These are phyloP conservation scores for Danielia oregonensis DNA, from an alignment of 805 yeast species.

Conservation along the genomic window DNA sequence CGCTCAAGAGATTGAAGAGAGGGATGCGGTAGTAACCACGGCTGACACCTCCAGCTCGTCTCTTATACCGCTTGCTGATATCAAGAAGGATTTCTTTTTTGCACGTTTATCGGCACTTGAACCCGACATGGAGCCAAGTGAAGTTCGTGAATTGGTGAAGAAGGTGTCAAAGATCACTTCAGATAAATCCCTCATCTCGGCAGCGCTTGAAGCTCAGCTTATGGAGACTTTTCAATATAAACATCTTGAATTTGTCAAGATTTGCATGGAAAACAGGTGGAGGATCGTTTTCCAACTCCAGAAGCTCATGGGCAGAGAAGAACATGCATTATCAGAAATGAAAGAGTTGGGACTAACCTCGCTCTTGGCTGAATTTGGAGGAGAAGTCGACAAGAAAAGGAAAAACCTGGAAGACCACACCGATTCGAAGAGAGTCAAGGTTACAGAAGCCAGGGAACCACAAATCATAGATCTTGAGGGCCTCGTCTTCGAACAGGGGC, in stretches of 20 bases:
- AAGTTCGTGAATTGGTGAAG: conserved; percentile 33
- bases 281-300: conserved; percentile 53
- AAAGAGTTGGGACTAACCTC: conserved; percentile 33
- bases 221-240: conserved; percentile 51
- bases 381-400: conserved; percentile 8
- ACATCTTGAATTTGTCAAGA: conserved; percentile 45
- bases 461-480: conserved; percentile 59
- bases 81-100: conserved; percentile 11
- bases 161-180: conserved; percentile 40
- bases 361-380: conserved; percentile 38
- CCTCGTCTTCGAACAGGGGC: conserved; percentile 67
- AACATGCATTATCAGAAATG: conserved; percentile 43
- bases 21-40: conserved; percentile 10
- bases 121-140: conserved; percentile 36
- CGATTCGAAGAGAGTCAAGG: conserved; percentile 2
- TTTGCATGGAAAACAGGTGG: conserved; percentile 48
- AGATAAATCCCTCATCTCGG: conserved; percentile 28
- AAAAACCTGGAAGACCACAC: conserved; percentile 2
- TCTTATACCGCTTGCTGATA: conserved; percentile 7
- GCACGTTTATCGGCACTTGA: conserved; percentile 34
- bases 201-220: conserved; percentile 53
- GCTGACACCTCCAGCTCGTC: neutral
- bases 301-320: conserved; percentile 29
- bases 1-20: conserved; percentile 12
- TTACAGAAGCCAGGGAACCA: conserved; percentile 33